Conservation (phyloP, 345 rosid species). For the Syzygium jambos region DNA sequence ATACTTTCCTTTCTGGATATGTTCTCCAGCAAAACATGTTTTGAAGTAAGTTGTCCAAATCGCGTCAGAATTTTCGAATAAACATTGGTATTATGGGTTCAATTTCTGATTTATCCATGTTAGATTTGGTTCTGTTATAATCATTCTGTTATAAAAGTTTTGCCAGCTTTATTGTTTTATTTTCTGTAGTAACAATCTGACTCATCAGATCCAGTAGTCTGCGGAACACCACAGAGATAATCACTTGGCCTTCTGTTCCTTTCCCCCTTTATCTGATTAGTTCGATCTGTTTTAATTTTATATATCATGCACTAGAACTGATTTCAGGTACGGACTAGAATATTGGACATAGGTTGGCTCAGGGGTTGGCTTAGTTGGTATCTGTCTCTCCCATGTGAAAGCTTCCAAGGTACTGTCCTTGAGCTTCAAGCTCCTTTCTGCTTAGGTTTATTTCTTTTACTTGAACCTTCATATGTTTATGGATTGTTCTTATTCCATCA, state of each 20-base stretch:
- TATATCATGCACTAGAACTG: not conserved
- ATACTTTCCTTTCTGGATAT: constrained; percentile 65
- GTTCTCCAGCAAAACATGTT: constrained; percentile 60
- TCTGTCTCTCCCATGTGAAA: constrained; percentile 72
- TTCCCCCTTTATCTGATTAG: not conserved
- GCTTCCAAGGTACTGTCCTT: constrained; percentile 14
- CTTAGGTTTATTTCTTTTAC: not conserved
- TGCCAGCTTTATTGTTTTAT: not conserved
- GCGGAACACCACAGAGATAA: not conserved
- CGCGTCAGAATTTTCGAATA: not conserved
- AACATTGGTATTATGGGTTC: not conserved
- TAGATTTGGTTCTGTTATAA: not conserved
- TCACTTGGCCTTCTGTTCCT: not conserved
- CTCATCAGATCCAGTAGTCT: not conserved
- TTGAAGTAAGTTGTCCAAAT: constrained; percentile 48
- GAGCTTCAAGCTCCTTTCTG: not conserved
- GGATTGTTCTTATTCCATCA: not conserved
- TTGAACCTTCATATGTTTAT: not conserved
- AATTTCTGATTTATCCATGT: not conserved
- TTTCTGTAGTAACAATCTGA: not conserved
- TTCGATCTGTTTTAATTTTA: not conserved
- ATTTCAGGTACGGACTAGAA: not conserved
- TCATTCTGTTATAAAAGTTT: not conserved
- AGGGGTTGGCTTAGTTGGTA: constrained; percentile 82
- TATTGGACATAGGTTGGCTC: constrained; percentile 65